phyloP scores from a whole-genome alignment of 2,329 filamentous ascomycete genomes.

The Parastagonospora nodorum region DNA sequence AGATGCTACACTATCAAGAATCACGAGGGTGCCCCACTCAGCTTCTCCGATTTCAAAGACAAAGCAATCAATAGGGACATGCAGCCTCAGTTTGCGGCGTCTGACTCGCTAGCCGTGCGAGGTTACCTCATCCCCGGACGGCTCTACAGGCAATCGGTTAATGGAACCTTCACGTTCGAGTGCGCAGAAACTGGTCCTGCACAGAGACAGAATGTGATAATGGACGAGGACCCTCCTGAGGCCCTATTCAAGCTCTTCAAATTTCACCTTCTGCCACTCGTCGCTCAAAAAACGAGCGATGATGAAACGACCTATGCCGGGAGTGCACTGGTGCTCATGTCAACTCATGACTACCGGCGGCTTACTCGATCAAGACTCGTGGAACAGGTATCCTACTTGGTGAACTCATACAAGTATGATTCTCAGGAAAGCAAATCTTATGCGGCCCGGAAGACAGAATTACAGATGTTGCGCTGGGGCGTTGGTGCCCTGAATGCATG shows the following conservation, averaged over 20 bases:
- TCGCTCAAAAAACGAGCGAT: not conserved
- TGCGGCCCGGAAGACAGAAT: not conserved
- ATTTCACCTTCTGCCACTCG: not conserved
- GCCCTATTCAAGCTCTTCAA: not conserved
- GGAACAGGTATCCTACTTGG: not conserved
- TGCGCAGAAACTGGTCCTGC: not conserved
- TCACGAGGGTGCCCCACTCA: not conserved
- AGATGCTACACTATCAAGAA: not conserved
- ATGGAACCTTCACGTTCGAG: not conserved
- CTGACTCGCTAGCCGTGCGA: not conserved
- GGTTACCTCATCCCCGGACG: not conserved
- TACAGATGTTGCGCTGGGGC: not conserved
- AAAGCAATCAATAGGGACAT: not conserved
- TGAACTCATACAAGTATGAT: not conserved
- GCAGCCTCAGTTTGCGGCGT: slow-evolving; percentile 1
- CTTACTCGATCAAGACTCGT: not conserved
- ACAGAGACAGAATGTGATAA: not conserved
- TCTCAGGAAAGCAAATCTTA: not conserved
- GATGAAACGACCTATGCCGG: not conserved
- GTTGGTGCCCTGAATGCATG: not conserved
- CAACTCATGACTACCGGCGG: not conserved
- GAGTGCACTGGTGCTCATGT: not conserved
- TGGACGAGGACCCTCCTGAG: not conserved
- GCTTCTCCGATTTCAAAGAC: not conserved
- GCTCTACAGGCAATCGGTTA: not conserved